Conservation (phyloP, 169 alveolate genomes). For the Toxoplasma gondii region DNA sequence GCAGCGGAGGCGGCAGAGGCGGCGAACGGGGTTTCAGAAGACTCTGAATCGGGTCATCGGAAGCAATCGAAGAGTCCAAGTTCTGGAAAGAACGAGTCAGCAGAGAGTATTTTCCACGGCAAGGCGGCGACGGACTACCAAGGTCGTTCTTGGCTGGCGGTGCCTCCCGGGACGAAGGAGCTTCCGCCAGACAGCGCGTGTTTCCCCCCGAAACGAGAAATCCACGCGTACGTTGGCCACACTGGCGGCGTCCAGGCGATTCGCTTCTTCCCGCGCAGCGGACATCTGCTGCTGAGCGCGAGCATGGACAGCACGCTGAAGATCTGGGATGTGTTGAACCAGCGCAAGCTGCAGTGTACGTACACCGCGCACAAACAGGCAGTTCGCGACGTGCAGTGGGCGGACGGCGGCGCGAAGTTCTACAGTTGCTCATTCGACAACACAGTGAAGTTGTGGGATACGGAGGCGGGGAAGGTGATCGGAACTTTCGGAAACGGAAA, state of each 20-base stretch:
- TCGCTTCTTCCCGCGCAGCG: slow-evolving; percentile 92
- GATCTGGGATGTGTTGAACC: slow-evolving; percentile 92
- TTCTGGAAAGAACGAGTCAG: background rate
- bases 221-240: slow-evolving; percentile 86
- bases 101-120: slow-evolving; percentile 56
- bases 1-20: background rate
- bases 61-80: background rate
- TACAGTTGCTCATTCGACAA: slow-evolving; percentile 77
- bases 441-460: slow-evolving; percentile 88
- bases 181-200: slow-evolving; percentile 18
- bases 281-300: slow-evolving; percentile 91
- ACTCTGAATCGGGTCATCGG: background rate
- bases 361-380: slow-evolving; percentile 94
- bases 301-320: slow-evolving; percentile 90
- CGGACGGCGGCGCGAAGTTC: slow-evolving; percentile 70
- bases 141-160: slow-evolving; percentile 71
- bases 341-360: slow-evolving; percentile 85
- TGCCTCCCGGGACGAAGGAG: slow-evolving; percentile 34
- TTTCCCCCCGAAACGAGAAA: slow-evolving; percentile 58
- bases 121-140: slow-evolving; percentile 68
- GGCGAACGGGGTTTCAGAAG: background rate
- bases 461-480: slow-evolving; percentile 93
- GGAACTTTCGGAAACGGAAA: slow-evolving; percentile 85
- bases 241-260: slow-evolving; percentile 90
- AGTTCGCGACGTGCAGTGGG: slow-evolving; percentile 91